A percentile compares a stretch with the other conserved stretches of the same genome.
These are phyloP conservation scores for Penicillium paradoxum DNA, from an alignment of 495 filamentous ascomycete genomes.

Conservation along the genomic window DNA sequence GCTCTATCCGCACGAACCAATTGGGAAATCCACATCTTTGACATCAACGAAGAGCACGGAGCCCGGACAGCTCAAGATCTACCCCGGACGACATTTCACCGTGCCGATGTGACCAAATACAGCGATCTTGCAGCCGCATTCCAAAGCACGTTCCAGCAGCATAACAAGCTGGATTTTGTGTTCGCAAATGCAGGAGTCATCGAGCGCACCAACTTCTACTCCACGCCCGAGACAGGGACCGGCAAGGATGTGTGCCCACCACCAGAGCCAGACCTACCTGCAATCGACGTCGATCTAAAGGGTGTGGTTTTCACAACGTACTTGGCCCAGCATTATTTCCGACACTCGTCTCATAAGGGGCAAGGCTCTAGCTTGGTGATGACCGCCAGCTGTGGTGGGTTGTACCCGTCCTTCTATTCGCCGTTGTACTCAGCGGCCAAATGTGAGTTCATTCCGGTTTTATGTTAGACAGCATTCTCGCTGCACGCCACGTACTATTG, in stretches of 20 bases:
- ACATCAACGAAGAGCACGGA: conserved; percentile 14
- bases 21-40: conserved; percentile 14
- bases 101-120: conserved; percentile 17
- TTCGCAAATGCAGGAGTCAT: conserved; percentile 22
- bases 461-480: background rate
- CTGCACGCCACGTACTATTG: background rate
- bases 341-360: conserved; percentile 10
- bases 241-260: conserved; percentile 2
- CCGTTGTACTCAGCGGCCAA: conserved; percentile 20
- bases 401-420: conserved; percentile 16
- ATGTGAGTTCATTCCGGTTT: conserved; percentile 1
- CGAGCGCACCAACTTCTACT: conserved; percentile 18
- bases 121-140: conserved; percentile 11
- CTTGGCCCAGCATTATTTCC: conserved; percentile 25
- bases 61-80: conserved; percentile 1
- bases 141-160: conserved; percentile 1
- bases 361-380: conserved; percentile 13
- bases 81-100: conserved; percentile 6
- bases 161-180: conserved; percentile 14
- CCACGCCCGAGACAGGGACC: conserved; percentile 1
- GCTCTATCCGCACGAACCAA: conserved; percentile 6
- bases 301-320: conserved; percentile 17
- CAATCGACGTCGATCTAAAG: conserved; percentile 17
- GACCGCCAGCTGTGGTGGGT: conserved; percentile 19
- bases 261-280: conserved; percentile 15